These are phyloP conservation scores for Cystoderma amianthinum DNA, from an alignment of 768 basidiomycete genomes.

Conservation along the genomic window DNA sequence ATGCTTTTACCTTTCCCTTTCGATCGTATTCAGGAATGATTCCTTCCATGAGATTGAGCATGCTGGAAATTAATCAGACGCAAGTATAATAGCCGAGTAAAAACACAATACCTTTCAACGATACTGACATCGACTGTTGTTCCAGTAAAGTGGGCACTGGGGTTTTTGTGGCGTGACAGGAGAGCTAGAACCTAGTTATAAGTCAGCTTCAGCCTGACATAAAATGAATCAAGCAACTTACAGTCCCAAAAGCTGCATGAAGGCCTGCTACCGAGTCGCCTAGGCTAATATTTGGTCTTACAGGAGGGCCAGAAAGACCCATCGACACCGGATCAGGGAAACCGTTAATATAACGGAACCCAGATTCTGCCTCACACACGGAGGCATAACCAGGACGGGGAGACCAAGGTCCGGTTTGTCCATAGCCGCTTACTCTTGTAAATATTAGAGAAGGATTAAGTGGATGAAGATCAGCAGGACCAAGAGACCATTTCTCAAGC, in stretches of 20 bases:
- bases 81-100: background rate
- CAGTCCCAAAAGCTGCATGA: slow-evolving; percentile 71
- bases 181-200: slow-evolving; percentile 49
- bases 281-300: slow-evolving; percentile 65
- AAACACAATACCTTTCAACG: slow-evolving; percentile 46
- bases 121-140: slow-evolving; percentile 73
- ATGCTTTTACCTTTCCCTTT: slow-evolving; percentile 58
- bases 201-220: background rate
- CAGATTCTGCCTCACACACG: slow-evolving; percentile 71
- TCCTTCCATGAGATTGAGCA: slow-evolving; percentile 75
- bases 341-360: slow-evolving; percentile 70
- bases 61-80: slow-evolving; percentile 26
- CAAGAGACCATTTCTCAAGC: slow-evolving; percentile 63
- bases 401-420: slow-evolving; percentile 71
- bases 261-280: slow-evolving; percentile 69
- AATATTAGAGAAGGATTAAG: slow-evolving; percentile 85
- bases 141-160: slow-evolving; percentile 27
- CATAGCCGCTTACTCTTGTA: slow-evolving; percentile 78
- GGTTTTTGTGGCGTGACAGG: slow-evolving; percentile 33
- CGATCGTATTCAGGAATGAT: slow-evolving; percentile 72
- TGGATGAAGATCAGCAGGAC: slow-evolving; percentile 51
- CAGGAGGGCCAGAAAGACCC: slow-evolving; percentile 51
- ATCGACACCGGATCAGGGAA: slow-evolving; percentile 48
- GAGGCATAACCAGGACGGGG: slow-evolving; percentile 66
- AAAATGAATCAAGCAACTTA: slow-evolving; percentile 15